Base-by-base conservation (phyloP, 345 rosid species). In the Orychophragmus violaceus region DNA sequence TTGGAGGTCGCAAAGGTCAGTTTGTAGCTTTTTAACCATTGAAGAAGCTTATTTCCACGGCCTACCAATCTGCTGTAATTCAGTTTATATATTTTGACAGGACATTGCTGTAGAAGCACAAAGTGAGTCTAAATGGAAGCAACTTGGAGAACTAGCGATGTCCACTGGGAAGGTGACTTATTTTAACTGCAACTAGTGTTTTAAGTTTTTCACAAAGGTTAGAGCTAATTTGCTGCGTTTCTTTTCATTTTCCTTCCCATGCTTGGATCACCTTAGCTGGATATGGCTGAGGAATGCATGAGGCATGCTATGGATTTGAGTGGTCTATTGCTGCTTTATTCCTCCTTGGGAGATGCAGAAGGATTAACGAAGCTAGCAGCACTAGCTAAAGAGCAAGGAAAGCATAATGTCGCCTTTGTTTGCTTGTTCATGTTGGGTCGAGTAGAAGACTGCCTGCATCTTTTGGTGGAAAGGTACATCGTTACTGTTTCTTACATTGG, bases 201-300 rank as follows among this genome's bases (percentile, higher is more conserved):
- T 24, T 55, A 55, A 32, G 45, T 24, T 56, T 33, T 24, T 35
- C 22, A 54, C 59, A 56, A 35, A 66, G 17, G 21, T 21, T 35
- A 49, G 35, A 51, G 54, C 70, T 59, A 29, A 66, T 52, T 59
- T 52, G 46, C 30, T 52, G 46, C 30, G 24, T 50, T 37, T 57
- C 22, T 48, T 48, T 49, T 33, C 37, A 41, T 41, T 41, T 30
- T 54, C 48, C 54, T 35, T 66, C 58, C 59, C 54, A 21, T 63
- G 25, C 41, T 70, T 76, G 46, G 72, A 52, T 52, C 50, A 63
- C 55, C 78, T 80, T 88, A 93, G 98, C 73, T 93, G 76, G 90
- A 78, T 70, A 87, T 90, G 98, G 98, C 98, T 46, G 97, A 90
- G 78, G 90, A 85, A 36, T 93, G 97, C 80, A 86, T 93, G 98